A percentile compares a stretch with the other conserved stretches of the same genome.
Evolutionary conservation across 805 yeast species (phyloP).

Genomic region (Kodamaea sagamina): DNA sequence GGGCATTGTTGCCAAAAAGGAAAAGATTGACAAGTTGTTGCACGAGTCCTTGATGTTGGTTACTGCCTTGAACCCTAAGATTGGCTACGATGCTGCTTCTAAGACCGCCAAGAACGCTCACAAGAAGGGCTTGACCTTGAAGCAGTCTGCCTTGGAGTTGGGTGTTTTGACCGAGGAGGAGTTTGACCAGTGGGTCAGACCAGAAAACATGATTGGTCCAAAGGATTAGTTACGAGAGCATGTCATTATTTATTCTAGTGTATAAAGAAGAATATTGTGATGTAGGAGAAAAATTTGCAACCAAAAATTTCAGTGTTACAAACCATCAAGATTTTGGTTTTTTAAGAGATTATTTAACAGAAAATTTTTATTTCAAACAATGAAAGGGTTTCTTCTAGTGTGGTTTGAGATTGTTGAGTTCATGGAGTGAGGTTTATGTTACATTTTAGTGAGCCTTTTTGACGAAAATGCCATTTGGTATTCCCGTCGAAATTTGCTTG

Average conservation of each 20-base stretch:
- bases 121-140: conserved; percentile 94
- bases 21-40: conserved; percentile 82
- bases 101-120: conserved; percentile 99
- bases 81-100: conserved; percentile 96
- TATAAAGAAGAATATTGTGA: background rate
- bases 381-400: no score
- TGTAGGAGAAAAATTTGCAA: background rate
- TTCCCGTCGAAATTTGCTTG: no score
- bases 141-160: conserved; percentile 90
- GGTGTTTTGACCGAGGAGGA: conserved; percentile 81
- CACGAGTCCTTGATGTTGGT: conserved; percentile 97
- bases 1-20: conserved; percentile 86
- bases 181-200: conserved; percentile 95
- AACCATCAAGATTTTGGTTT: no score
- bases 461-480: no score
- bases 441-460: no score
- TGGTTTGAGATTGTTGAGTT: no score
- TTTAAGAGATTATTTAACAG: no score
- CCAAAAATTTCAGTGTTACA: no score
- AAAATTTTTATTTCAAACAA: no score
- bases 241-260: conserved; percentile 2
- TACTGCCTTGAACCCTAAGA: conserved; percentile 97
- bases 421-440: no score
- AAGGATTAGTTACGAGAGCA: conserved; percentile 40
- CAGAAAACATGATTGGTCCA: conserved; percentile 98